Conservation (phyloP, 2,329 filamentous ascomycete genomes). For the Colletotrichum tanaceti region DNA sequence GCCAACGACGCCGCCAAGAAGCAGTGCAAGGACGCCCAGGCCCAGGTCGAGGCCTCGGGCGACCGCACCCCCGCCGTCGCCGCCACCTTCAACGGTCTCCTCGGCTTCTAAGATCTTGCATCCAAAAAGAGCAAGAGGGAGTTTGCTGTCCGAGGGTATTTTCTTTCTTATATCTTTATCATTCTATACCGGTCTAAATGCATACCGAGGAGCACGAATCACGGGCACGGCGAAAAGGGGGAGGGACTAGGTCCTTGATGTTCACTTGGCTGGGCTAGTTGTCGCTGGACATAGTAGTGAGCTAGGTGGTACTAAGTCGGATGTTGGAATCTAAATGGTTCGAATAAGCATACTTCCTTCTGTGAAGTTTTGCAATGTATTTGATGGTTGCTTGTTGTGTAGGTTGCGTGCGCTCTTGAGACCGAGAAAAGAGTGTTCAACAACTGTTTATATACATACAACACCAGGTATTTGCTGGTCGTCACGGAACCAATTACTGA, state of each 20-base stretch:
- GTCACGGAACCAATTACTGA: too few relatives aligned
- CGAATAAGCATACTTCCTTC: background rate
- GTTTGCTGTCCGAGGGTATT: too few relatives aligned
- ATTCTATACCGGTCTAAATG: constrained; percentile 13
- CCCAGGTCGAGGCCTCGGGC: constrained; percentile 61
- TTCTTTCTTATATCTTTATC: constrained; percentile 21
- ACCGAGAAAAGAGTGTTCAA: too few relatives aligned
- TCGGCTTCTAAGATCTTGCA: constrained; percentile 50
- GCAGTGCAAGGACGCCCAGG: constrained; percentile 60
- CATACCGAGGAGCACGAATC: constrained; percentile 19
- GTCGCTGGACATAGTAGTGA: constrained; percentile 16
- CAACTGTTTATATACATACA: too few relatives aligned
- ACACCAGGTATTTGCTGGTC: too few relatives aligned
- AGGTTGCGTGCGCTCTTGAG: too few relatives aligned
- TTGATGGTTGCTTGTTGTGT: too few relatives aligned
- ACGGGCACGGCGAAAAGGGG: constrained; percentile 8
- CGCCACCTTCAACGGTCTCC: constrained; percentile 58
- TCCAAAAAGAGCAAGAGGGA: too few relatives aligned
- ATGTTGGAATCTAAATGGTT: constrained; percentile 38
- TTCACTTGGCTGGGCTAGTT: constrained; percentile 19
- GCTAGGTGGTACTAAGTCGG: constrained; percentile 34
- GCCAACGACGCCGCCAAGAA: constrained; percentile 66
- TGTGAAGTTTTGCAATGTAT: background rate
- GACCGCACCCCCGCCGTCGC: constrained; percentile 62
- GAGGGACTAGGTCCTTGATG: constrained; percentile 18